A percentile compares a stretch with the other conserved stretches of the same genome.
Evolutionary conservation across 495 filamentous ascomycete species (phyloP).

Genomic region (Penicillium herquei): DNA sequence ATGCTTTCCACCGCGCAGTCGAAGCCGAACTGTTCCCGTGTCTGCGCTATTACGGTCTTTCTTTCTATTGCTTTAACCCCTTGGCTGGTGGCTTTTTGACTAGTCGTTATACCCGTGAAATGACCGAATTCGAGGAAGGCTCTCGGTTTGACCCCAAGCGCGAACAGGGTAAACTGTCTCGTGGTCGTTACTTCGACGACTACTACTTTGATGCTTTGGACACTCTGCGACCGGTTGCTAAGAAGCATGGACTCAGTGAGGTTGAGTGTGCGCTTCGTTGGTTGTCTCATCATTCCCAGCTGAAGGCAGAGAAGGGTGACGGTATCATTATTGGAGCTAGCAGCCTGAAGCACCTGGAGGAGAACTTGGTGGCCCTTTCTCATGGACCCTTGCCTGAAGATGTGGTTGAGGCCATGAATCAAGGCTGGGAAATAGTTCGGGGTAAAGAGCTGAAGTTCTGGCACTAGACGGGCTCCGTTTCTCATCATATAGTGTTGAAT

Average conservation of each 20-base stretch:
- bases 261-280: background rate
- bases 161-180: too few species aligned
- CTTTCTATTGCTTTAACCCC: background rate
- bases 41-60: background rate
- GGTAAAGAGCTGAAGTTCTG: constrained; percentile 1
- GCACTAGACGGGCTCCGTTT: background rate
- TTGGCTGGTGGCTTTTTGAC: background rate
- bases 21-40: background rate
- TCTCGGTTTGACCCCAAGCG: background rate
- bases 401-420: background rate
- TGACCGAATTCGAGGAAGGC: background rate
- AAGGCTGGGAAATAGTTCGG: background rate
- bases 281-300: background rate
- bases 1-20: constrained; percentile 43
- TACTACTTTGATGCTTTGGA: background rate
- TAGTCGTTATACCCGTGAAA: background rate
- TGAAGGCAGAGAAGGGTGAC: background rate
- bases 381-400: background rate
- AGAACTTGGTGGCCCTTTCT: background rate
- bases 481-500: too few species aligned
- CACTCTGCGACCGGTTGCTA: background rate
- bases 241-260: background rate
- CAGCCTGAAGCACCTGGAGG: background rate
- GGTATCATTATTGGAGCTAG: background rate
- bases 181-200: background rate